phyloP scores from a whole-genome alignment of 2,329 filamentous ascomycete species.

The Leptographium flavum region DNA sequence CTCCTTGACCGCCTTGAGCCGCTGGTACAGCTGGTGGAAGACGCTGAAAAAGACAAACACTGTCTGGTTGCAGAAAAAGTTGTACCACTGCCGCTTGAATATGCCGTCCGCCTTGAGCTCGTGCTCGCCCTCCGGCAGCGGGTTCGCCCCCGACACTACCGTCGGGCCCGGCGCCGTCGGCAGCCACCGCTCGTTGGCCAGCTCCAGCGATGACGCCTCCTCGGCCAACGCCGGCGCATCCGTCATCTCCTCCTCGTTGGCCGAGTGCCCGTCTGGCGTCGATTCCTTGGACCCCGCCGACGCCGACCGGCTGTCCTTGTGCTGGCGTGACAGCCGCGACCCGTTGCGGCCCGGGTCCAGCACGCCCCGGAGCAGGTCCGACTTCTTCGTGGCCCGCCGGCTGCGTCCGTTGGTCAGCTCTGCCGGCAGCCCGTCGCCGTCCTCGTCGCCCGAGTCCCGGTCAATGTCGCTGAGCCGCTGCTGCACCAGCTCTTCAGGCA shows the following conservation, averaged over 20 bases:
- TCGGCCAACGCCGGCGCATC: slow-evolving; percentile 37
- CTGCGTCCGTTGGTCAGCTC: slow-evolving; percentile 55
- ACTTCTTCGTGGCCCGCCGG: slow-evolving; percentile 49
- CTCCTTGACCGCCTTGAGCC: slow-evolving; percentile 71
- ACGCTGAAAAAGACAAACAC: slow-evolving; percentile 93
- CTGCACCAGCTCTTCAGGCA: slow-evolving; percentile 55
- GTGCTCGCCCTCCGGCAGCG: slow-evolving; percentile 36
- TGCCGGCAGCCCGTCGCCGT: slow-evolving; percentile 56
- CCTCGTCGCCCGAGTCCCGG: slow-evolving; percentile 59
- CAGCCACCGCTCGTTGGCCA: slow-evolving; percentile 50
- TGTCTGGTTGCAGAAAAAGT: slow-evolving; percentile 81
- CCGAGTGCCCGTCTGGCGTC: slow-evolving; percentile 70
- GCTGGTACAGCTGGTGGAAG: slow-evolving; percentile 79
- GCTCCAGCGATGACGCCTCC: slow-evolving; percentile 36
- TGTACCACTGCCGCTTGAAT: slow-evolving; percentile 68
- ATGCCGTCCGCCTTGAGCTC: slow-evolving; percentile 64
- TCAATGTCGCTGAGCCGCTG: slow-evolving; percentile 55
- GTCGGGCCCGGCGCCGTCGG: slow-evolving; percentile 43
- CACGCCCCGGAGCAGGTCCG: slow-evolving; percentile 71
- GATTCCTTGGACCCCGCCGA: slow-evolving; percentile 74
- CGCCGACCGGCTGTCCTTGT: slow-evolving; percentile 67
- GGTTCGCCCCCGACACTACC: slow-evolving; percentile 39
- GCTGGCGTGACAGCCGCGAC: slow-evolving; percentile 36
- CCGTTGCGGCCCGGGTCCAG: slow-evolving; percentile 65
- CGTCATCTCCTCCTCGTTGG: slow-evolving; percentile 61